These are phyloP conservation scores for Cyphellophora attinorum DNA, from an alignment of 2,329 filamentous ascomycete species.

Conservation along the genomic window DNA sequence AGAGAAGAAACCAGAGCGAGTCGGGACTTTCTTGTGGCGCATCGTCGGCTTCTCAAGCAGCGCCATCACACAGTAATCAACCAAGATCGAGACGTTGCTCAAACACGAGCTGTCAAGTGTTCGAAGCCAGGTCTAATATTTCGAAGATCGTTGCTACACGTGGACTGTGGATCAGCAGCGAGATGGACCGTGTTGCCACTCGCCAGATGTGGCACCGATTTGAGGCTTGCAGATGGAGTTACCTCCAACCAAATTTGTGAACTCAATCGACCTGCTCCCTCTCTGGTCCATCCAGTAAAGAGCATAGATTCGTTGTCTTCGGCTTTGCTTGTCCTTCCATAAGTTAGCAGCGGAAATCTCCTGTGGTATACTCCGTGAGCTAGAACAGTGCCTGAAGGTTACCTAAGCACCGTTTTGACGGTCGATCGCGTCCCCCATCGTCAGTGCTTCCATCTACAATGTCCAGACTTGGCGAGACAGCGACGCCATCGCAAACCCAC, in stretches of 20 bases:
- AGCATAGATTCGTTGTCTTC: background rate
- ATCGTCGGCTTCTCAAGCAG: too few relatives aligned
- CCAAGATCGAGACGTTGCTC: too few relatives aligned
- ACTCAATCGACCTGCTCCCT: background rate
- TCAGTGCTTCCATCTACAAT: background rate
- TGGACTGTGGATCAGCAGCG: constrained; percentile 2
- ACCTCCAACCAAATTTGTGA: too few relatives aligned
- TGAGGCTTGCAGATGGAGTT: background rate
- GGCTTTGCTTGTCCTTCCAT: background rate
- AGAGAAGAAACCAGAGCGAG: too few relatives aligned
- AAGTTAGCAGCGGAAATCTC: too few relatives aligned
- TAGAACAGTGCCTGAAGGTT: too few relatives aligned
- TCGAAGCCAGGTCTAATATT: too few relatives aligned
- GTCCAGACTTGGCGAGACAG: background rate
- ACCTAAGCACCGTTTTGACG: too few relatives aligned
- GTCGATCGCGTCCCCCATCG: too few relatives aligned
- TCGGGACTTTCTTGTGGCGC: too few relatives aligned
- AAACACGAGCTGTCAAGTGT: constrained; percentile 3
- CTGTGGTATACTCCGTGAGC: too few relatives aligned
- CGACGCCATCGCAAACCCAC: background rate
- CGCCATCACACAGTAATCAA: too few relatives aligned
- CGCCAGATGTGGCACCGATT: background rate
- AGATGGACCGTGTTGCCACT: background rate
- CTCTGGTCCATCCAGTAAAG: background rate
- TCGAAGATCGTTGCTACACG: constrained; percentile 4